These are phyloP conservation scores for Paracamarosporium sp. DNA, from an alignment of 2,329 filamentous ascomycete genomes.

Conservation along the genomic window DNA sequence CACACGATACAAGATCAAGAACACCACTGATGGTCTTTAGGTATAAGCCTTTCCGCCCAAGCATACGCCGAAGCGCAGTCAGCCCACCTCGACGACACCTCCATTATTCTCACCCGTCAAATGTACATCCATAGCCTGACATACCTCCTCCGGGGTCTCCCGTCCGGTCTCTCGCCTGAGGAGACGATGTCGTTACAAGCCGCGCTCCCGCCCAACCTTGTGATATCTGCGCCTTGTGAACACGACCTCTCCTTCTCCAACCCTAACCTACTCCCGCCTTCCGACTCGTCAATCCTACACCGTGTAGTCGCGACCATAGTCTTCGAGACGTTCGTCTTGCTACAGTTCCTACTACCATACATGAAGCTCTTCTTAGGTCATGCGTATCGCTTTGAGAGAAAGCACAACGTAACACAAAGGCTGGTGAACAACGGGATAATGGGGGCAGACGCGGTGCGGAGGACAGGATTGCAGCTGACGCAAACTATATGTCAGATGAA, in stretches of 20 bases:
- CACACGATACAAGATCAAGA: no score
- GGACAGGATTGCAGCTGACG: slow-evolving; percentile 59
- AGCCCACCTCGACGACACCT: slow-evolving; percentile 36
- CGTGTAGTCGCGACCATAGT: slow-evolving; percentile 63
- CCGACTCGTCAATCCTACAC: slow-evolving; percentile 62
- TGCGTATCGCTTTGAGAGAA: slow-evolving; percentile 68
- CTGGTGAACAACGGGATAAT: slow-evolving; percentile 60
- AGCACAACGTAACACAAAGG: slow-evolving; percentile 69
- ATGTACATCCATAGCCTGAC: slow-evolving; percentile 69
- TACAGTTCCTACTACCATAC: slow-evolving; percentile 69
- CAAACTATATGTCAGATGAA: slow-evolving; percentile 66
- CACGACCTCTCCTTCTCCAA: slow-evolving; percentile 24
- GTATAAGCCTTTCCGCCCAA: slow-evolving; percentile 55
- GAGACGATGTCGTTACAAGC: slow-evolving; percentile 61
- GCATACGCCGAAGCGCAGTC: slow-evolving; percentile 54
- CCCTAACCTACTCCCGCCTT: slow-evolving; percentile 13
- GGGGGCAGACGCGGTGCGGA: slow-evolving; percentile 62
- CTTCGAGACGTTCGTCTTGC: slow-evolving; percentile 64
- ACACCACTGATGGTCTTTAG: slow-evolving; percentile 35
- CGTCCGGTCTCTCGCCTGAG: slow-evolving; percentile 61
- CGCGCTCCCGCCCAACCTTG: slow-evolving; percentile 53
- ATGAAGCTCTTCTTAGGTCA: slow-evolving; percentile 60
- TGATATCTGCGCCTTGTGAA: slow-evolving; percentile 16
- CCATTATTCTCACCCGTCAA: slow-evolving; percentile 61
- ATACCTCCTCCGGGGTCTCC: slow-evolving; percentile 70